These are phyloP conservation scores for Taphrina pruni DNA, from an alignment of 1,139 yeast genomes.

Conservation along the genomic window DNA sequence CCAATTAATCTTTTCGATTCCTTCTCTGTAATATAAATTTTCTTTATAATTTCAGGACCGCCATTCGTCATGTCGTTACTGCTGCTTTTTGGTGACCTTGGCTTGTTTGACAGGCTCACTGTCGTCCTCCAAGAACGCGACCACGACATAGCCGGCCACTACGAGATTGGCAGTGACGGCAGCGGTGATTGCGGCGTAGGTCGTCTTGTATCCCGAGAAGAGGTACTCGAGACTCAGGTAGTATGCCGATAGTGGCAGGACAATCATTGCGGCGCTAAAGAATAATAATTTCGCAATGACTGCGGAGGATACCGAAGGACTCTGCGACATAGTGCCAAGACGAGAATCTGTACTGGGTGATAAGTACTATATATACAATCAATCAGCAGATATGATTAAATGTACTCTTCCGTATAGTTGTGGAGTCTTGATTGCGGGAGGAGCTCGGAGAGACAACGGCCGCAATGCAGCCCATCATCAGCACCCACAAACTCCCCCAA, in stretches of 20 bases:
- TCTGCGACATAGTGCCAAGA: constrained; percentile 6
- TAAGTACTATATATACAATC: too few species aligned
- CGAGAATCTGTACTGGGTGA: too few species aligned
- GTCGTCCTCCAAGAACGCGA: constrained; percentile 79
- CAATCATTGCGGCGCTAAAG: constrained; percentile 88
- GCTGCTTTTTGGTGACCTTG: constrained; percentile 12
- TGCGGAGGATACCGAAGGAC: constrained; percentile 14
- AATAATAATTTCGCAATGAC: constrained; percentile 48
- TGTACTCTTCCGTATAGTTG: background rate
- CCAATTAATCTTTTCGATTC: background rate
- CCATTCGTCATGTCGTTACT: background rate
- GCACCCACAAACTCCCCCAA: background rate
- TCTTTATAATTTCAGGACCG: background rate
- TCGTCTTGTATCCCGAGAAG: constrained; percentile 39
- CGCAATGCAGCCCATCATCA: background rate
- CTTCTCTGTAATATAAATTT: constrained; percentile 1
- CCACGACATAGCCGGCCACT: constrained; percentile 80
- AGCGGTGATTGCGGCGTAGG: constrained; percentile 72
- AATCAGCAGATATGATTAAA: too few species aligned
- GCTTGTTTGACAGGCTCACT: background rate
- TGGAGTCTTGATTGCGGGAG: constrained; percentile 2
- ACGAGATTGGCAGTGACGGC: constrained; percentile 89
- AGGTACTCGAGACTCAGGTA: constrained; percentile 60
- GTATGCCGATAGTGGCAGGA: constrained; percentile 75
- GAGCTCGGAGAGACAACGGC: constrained; percentile 7